Conservation (phyloP, 176 grass and related monocot species). For the Juncus inflexus region DNA sequence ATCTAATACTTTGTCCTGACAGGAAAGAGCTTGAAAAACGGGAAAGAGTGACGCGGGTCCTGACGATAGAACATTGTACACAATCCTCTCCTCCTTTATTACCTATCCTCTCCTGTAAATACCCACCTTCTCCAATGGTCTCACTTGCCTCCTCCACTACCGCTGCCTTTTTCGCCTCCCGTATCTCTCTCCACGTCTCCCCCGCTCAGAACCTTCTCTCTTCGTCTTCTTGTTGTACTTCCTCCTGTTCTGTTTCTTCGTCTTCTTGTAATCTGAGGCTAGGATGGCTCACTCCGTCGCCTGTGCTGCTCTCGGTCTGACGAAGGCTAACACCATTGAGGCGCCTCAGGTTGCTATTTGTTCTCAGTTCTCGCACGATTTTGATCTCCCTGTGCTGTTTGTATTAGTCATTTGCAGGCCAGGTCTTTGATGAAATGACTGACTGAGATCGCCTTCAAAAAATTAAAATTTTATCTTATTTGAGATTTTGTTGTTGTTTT, state of each 20-base stretch:
- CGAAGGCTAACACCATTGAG: conserved; percentile 62
- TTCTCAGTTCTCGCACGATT: neutral
- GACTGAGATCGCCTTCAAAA: neutral
- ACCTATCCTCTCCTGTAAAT: conserved; percentile 41
- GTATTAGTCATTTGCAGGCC: conserved; percentile 9
- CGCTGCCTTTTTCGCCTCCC: conserved; percentile 31
- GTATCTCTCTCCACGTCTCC: conserved; percentile 19
- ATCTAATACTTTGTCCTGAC: neutral
- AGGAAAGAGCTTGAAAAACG: conserved; percentile 22
- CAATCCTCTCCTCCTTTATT: conserved; percentile 1
- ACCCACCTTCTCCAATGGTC: conserved; percentile 29
- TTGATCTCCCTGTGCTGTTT: neutral
- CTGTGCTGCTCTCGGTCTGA: conserved; percentile 60
- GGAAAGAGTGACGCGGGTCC: conserved; percentile 33
- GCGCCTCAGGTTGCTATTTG: conserved; percentile 52
- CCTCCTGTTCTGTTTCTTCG: neutral
- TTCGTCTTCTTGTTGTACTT: conserved; percentile 15
- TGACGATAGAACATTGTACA: conserved; percentile 29
- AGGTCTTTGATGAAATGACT: conserved; percentile 23
- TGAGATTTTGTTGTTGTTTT: neutral
- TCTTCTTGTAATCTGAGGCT: no score
- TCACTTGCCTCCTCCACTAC: conserved; percentile 26
- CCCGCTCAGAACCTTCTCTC: neutral
- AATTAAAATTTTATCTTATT: neutral
- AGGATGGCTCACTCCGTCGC: conserved; percentile 68